Evolutionary conservation across 495 filamentous ascomycete genomes (phyloP).

Genomic region (Penicillium coffeae): DNA sequence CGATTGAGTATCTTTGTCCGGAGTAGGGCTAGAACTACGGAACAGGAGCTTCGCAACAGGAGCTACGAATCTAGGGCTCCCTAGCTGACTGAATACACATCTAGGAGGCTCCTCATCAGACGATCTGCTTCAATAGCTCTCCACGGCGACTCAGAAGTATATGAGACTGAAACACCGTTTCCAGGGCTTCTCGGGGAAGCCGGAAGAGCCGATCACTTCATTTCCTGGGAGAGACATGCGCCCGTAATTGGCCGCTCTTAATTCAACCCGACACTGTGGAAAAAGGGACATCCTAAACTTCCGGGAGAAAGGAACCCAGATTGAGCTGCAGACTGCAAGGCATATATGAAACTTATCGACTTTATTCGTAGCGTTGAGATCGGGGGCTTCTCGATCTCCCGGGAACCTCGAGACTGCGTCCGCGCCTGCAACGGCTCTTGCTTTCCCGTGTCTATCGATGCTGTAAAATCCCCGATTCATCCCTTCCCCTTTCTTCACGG

Average conservation of each 20-base stretch:
- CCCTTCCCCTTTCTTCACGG: background rate
- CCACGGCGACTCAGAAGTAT: no score
- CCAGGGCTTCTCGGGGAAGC: background rate
- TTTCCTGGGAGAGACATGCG: background rate
- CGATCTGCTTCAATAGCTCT: no score
- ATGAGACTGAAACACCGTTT: background rate
- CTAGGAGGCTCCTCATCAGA: background rate
- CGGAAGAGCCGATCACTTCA: background rate
- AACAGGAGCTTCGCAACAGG: no score
- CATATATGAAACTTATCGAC: constrained; percentile 22
- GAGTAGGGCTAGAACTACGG: no score
- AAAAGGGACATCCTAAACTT: constrained; percentile 1
- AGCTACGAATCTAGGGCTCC: no score
- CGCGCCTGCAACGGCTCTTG: constrained; percentile 12
- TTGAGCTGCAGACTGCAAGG: constrained; percentile 24
- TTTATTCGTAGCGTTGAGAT: constrained; percentile 15
- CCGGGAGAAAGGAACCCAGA: constrained; percentile 10
- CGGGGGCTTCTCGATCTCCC: constrained; percentile 12
- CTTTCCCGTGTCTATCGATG: constrained; percentile 13
- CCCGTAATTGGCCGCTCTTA: constrained; percentile 6
- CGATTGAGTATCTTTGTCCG: no score
- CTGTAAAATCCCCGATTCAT: constrained; percentile 4
- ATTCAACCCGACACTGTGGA: constrained; percentile 4
- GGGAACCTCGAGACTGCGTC: constrained; percentile 8
- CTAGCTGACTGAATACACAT: background rate